These are phyloP conservation scores for Boletus huronensis DNA, from an alignment of 768 basidiomycete genomes.

Conservation along the genomic window DNA sequence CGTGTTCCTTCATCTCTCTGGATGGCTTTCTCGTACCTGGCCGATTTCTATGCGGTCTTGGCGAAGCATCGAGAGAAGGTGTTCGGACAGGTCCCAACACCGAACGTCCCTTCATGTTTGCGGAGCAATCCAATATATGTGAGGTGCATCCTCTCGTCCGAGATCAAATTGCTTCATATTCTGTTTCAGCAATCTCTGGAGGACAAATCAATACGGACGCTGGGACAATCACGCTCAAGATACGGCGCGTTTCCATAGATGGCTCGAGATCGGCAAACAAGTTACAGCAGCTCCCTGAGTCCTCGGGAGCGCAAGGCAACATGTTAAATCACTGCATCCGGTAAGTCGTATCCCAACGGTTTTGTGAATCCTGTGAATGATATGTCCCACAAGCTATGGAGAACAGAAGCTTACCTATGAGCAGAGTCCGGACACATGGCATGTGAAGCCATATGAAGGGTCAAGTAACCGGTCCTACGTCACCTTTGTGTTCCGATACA, in stretches of 20 bases:
- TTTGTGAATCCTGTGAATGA: not conserved
- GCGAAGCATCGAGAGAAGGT: conserved; percentile 50
- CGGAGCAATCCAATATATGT: conserved; percentile 41
- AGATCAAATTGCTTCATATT: not conserved
- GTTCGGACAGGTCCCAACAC: conserved; percentile 47
- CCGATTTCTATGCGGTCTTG: conserved; percentile 55
- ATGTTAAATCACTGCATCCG: conserved; percentile 44
- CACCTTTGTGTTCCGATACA: conserved; percentile 66
- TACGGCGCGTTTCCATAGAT: conserved; percentile 34
- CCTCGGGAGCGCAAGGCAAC: conserved; percentile 34
- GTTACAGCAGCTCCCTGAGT: conserved; percentile 38
- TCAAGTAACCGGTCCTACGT: conserved; percentile 45
- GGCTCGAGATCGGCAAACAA: conserved; percentile 41
- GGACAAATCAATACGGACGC: conserved; percentile 33
- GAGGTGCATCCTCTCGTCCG: conserved; percentile 4
- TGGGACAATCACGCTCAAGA: conserved; percentile 54
- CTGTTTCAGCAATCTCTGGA: conserved; percentile 5
- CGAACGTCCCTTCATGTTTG: conserved; percentile 63
- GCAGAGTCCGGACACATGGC: conserved; percentile 53
- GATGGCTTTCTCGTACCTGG: conserved; percentile 65
- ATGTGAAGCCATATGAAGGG: conserved; percentile 45
- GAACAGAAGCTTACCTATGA: conserved; percentile 35
- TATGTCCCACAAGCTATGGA: conserved; percentile 44
- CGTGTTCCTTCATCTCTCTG: conserved; percentile 59
- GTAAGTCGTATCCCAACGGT: conserved; percentile 30